Conservation (phyloP, 495 filamentous ascomycete species). For the Melanomma pulvis-pyrius region DNA sequence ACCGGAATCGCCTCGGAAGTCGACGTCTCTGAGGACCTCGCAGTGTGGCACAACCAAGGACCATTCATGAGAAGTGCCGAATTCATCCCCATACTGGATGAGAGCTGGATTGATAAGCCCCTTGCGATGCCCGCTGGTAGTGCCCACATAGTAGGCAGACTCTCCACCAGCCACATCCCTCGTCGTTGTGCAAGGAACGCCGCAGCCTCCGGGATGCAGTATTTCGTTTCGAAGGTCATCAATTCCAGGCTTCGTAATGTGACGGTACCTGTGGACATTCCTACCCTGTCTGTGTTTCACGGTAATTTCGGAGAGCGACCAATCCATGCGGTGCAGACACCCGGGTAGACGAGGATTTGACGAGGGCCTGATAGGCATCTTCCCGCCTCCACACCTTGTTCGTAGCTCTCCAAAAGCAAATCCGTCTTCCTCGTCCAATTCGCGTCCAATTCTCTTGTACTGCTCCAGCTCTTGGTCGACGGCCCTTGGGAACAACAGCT, state of each 20-base stretch:
- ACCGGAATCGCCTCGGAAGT: slow-evolving; percentile 20
- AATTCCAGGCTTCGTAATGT: not conserved
- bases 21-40: not conserved
- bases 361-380: not conserved
- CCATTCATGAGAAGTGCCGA: slow-evolving; percentile 7
- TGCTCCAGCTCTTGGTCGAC: slow-evolving; percentile 5
- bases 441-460: slow-evolving; percentile 1
- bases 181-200: not conserved
- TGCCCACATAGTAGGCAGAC: slow-evolving; percentile 9
- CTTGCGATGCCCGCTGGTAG: slow-evolving; percentile 13
- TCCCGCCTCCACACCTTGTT: not conserved
- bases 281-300: not conserved
- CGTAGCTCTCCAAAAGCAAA: not conserved
- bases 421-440: not conserved
- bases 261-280: slow-evolving; percentile 6
- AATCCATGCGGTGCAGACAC: slow-evolving; percentile 13
- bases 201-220: not conserved
- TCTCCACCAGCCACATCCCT: slow-evolving; percentile 3
- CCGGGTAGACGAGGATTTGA: not conserved
- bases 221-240: slow-evolving; percentile 5
- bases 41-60: not conserved
- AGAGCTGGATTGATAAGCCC: slow-evolving; percentile 2
- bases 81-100: not conserved
- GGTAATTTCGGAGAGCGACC: slow-evolving; percentile 11
- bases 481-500: not conserved